Base-by-base conservation (phyloP, 2,329 filamentous ascomycete species). In the Ophiostoma ips region DNA sequence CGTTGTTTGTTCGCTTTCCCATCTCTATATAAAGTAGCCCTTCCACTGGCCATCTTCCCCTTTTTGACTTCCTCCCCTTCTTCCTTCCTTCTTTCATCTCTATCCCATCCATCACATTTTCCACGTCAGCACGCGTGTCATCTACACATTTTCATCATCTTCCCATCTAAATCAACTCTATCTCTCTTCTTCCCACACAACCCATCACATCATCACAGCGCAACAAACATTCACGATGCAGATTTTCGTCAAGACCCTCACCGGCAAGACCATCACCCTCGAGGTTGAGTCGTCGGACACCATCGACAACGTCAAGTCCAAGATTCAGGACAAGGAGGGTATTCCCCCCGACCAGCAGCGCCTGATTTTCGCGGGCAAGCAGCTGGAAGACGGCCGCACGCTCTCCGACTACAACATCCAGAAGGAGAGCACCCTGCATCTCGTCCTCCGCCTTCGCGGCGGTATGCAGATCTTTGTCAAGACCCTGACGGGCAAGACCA, bases 401-500 rank as follows among this genome's bases (percentile, higher is more conserved):
- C 69, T 89, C 15, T 82, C 77, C 15, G 84, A 88, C 62, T 89
- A 89, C 75, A 89, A 89, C 69, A 90, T 90, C 55, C 86, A 92
- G 68, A 85, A 84, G 67, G 81, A 84, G 63, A 81, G 77, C 2
- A 87, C 83, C 28, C 78, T 87, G 15, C 83, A 87, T 60, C 68
- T 87, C 35, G 83, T 87, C 57, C 78, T 87, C 56, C 83, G 83
- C 66, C 82, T 88, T 19, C 74, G 74, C 58, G 74, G 74, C 63
- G 74, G 74, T 60, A 79, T 79, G 75, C 75, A 79, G 58, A 79
- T 87, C 62, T 87, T 87, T 61, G 83, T 87, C 63, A 87, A 87
- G 75, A 87, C 83, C 13, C 68, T 95, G 53, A 95, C 89, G 65
- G 88, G 88, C 60, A 95, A 95, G 76, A 95, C 88, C 48, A 94